These are phyloP conservation scores for Periglandula ipomoeae DNA, from an alignment of 2,329 filamentous ascomycete genomes.

Conservation along the genomic window DNA sequence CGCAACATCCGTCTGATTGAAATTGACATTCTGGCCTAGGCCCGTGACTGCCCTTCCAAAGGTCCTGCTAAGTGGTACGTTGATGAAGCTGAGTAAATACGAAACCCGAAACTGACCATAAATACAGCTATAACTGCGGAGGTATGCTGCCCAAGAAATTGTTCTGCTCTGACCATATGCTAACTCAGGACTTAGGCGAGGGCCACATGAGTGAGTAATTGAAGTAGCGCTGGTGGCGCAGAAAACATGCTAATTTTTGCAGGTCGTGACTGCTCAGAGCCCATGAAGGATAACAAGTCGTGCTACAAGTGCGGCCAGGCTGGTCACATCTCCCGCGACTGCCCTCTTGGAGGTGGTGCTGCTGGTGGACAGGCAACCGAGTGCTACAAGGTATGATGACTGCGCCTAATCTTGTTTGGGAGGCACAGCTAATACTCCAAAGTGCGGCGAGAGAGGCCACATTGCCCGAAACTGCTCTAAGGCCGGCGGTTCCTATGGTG, in stretches of 20 bases:
- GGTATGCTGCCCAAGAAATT: constrained; percentile 40
- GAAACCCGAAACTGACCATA: constrained; percentile 13
- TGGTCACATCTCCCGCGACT: constrained; percentile 90
- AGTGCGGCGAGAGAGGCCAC: constrained; percentile 92
- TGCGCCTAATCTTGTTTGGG: no score
- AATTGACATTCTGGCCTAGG: constrained; percentile 36
- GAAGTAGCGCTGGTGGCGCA: neutral
- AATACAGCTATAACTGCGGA: constrained; percentile 69
- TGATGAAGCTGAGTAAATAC: neutral
- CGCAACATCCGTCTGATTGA: constrained; percentile 2
- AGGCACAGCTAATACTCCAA: neutral
- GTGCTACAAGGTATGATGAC: constrained; percentile 68
- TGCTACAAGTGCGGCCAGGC: constrained; percentile 72
- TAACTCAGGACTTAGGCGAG: constrained; percentile 33
- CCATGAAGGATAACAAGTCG: constrained; percentile 76
- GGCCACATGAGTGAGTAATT: constrained; percentile 66
- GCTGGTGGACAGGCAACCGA: constrained; percentile 48
- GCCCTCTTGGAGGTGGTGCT: constrained; percentile 46
- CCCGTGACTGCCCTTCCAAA: constrained; percentile 79
- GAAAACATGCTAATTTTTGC: constrained; percentile 5
- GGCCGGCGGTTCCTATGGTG: constrained; percentile 39
- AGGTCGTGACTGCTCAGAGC: constrained; percentile 86
- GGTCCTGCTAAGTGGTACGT: constrained; percentile 73
- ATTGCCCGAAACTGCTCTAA: constrained; percentile 87
- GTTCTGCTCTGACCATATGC: constrained; percentile 7